Percentiles rank a stretch among this genome's conserved stretches.
These are phyloP conservation scores for Eleusine indica DNA, from an alignment of 176 grass and related monocot species.

Conservation along the genomic window DNA sequence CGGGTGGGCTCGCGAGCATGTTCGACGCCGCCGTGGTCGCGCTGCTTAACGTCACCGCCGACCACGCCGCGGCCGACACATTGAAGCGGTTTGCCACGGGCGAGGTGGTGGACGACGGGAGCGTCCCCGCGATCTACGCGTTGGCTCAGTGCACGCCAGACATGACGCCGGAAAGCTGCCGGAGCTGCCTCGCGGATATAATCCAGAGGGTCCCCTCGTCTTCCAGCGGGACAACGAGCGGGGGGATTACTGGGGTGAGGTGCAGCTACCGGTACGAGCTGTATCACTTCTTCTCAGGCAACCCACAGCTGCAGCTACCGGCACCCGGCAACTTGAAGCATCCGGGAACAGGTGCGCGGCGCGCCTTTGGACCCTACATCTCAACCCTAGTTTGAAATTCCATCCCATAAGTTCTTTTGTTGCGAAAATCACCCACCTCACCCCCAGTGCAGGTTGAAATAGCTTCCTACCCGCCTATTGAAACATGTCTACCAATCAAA, in stretches of 20 bases:
- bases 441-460: too few species aligned
- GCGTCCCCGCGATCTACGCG: constrained; percentile 28
- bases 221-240: not conserved
- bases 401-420: too few species aligned
- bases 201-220: accelerated
- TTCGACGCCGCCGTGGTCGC: constrained; percentile 20
- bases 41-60: constrained; percentile 31
- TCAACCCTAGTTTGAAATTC: too few species aligned
- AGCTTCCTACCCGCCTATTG: too few species aligned
- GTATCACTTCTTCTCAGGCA: not conserved
- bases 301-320: constrained; percentile 29
- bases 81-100: constrained; percentile 40
- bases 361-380: too few species aligned
- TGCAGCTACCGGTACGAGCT: constrained; percentile 49
- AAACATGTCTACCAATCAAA: too few species aligned
- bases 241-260: not conserved
- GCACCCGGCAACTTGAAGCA: not conserved
- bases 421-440: too few species aligned
- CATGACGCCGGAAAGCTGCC: constrained; percentile 33
- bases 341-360: not conserved
- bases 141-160: constrained; percentile 65
- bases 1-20: constrained; percentile 21
- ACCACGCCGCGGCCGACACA: constrained; percentile 45
- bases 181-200: not conserved
- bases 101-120: too few species aligned